A percentile compares a stretch with the other conserved stretches of the same genome.
Conservation (phyloP, 2,329 filamentous ascomycete genomes). For the Celoporthe dispersa region DNA sequence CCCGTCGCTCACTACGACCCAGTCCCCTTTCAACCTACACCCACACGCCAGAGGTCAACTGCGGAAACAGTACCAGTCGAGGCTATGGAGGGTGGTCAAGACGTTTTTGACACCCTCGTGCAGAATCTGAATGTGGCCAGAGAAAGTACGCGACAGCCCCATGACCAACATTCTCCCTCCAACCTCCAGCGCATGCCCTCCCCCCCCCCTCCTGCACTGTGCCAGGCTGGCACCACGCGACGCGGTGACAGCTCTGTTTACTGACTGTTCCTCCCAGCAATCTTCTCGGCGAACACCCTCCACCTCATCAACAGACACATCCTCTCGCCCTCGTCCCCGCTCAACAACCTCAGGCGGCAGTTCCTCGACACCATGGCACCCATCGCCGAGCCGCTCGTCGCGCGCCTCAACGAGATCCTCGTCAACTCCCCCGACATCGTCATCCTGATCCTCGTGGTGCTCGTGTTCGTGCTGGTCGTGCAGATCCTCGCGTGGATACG, state of each 20-base stretch:
- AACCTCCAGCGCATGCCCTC: not conserved
- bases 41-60: not conserved
- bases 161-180: too few species aligned
- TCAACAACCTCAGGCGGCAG: constrained; percentile 47
- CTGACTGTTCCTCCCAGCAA: constrained; percentile 29
- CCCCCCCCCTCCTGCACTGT: not conserved
- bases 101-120: constrained; percentile 19
- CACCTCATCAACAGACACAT: constrained; percentile 55
- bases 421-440: constrained; percentile 49
- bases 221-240: not conserved
- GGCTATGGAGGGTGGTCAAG: constrained; percentile 25
- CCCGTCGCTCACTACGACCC: not conserved
- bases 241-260: not conserved
- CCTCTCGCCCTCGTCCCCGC: constrained; percentile 49
- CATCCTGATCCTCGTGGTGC: constrained; percentile 53
- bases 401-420: constrained; percentile 44
- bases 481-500: constrained; percentile 72
- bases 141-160: constrained; percentile 21
- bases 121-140: constrained; percentile 26
- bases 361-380: constrained; percentile 44
- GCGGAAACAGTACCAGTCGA: not conserved
- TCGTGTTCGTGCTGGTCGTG: constrained; percentile 62
- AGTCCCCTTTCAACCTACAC: not conserved
- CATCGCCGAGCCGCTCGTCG: constrained; percentile 48
- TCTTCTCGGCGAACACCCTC: constrained; percentile 46